A percentile compares a stretch with the other conserved stretches of the same genome.
Evolutionary conservation across 306 rosid species (phyloP).

Genomic region (Glycyrrhiza uralensis): DNA sequence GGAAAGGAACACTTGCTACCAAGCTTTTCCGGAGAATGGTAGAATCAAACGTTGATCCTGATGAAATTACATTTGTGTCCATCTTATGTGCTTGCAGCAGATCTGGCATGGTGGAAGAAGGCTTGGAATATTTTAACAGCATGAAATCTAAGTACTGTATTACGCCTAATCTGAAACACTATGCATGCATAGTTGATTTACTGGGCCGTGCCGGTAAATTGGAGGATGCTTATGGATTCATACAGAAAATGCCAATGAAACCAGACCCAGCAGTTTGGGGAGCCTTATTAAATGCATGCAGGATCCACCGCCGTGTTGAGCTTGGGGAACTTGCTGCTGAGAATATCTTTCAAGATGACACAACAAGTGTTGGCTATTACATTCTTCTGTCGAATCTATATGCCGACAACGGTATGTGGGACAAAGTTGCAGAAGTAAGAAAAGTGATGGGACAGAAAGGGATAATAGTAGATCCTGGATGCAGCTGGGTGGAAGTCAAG

Average conservation of each 20-base stretch:
- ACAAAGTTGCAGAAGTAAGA: constrained; percentile 63
- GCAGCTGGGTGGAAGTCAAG: constrained; percentile 90
- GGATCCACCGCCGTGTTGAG: constrained; percentile 64
- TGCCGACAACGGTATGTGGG: constrained; percentile 68
- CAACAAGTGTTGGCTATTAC: constrained; percentile 66
- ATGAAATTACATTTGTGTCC: constrained; percentile 65
- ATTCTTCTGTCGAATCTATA: constrained; percentile 73
- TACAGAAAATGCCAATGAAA: constrained; percentile 64
- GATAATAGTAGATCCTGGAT: constrained; percentile 76
- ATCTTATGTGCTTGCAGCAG: constrained; percentile 83
- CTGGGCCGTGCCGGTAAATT: constrained; percentile 75
- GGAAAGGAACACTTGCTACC: constrained; percentile 56
- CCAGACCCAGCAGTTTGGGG: constrained; percentile 94
- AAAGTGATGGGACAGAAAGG: constrained; percentile 71
- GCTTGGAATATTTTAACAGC: constrained; percentile 60
- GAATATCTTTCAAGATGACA: constrained; percentile 55
- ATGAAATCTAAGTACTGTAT: constrained; percentile 51
- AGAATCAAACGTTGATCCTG: constrained; percentile 53
- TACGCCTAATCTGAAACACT: constrained; percentile 79
- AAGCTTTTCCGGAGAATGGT: constrained; percentile 63
- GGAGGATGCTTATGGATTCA: constrained; percentile 63
- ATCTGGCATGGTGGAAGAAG: constrained; percentile 77
- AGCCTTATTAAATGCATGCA: constrained; percentile 80
- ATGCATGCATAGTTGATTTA: constrained; percentile 78
- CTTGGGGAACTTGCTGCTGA: constrained; percentile 83